Evolutionary conservation across 1,284 basidiomycete species (phyloP), one percentile per base, ranked within the genome.

Genomic region (Pholiota adiposa): DNA sequence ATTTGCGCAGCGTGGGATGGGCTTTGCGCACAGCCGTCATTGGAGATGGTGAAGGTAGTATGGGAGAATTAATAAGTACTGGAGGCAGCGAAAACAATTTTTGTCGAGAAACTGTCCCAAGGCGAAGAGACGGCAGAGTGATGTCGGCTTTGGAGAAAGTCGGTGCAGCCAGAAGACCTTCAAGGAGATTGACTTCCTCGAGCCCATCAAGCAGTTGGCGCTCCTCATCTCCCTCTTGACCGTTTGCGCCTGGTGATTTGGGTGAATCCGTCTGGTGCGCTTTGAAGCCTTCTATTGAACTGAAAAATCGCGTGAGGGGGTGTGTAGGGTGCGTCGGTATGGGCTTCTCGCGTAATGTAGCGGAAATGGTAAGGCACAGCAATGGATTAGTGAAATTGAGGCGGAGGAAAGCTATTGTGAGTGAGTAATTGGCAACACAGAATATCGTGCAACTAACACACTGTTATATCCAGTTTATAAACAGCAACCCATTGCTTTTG

Each of bases 101-200:
- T 61, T 81, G 80, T 25, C 91, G 86, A 23, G 86, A 83, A 6
- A 80, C 73, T 9, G 82, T 79, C 12, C 89, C 87, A 11, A 93
- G 78, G 48, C 91, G 83, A 11, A 85, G 83, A 4, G 87, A 84
- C 4, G 90, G 86, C 14, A 93, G 75, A 51, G 73, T 73, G 16
- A 88, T 64, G 57, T 70, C 62, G 11, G 60, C 54, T 16, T 76
- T 73, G 0, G 75, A 67, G 65, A 85, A 83, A 6, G 78, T 80
- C 1, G 85, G 57, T 85, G 88, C 84, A 46, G 79, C 73, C 16
- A 79, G 73, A 19, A 81, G 75, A 1, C 89, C 90, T 49, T 87
- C 85, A 0, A 96, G 77, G 0, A 96, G 78, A 68, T 96, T 94
- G 0, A 93, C 86, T 75, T 96, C 92, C 65, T 91, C 85, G 34